These are phyloP conservation scores for Alternaria sp. DNA, from an alignment of 2,329 filamentous ascomycete genomes.

Conservation along the genomic window DNA sequence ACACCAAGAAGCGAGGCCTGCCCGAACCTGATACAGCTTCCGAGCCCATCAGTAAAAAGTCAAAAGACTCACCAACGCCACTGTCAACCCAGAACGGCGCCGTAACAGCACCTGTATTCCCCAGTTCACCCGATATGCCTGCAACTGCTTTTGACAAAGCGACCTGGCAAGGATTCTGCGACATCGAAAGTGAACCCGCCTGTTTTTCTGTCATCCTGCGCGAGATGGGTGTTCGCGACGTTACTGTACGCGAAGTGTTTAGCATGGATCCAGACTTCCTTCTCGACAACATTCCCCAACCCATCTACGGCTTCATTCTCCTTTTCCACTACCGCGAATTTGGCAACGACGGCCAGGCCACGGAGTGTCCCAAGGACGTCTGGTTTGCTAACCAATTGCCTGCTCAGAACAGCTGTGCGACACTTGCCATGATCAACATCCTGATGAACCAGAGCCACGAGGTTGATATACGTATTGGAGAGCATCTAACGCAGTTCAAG, in stretches of 20 bases:
- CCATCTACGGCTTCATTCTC: constrained; percentile 84
- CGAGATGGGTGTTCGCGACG: constrained; percentile 77
- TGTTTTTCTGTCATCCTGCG: constrained; percentile 84
- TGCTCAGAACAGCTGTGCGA: constrained; percentile 80
- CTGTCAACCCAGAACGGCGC: constrained; percentile 2
- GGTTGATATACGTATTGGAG: constrained; percentile 68
- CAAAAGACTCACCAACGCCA: constrained; percentile 17
- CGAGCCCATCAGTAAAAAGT: constrained; percentile 29
- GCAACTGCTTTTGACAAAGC: constrained; percentile 52
- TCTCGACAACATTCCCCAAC: constrained; percentile 37
- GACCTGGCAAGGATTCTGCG: constrained; percentile 76
- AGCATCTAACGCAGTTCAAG: constrained; percentile 77
- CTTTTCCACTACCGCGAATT: constrained; percentile 76
- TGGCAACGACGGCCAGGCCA: constrained; percentile 58
- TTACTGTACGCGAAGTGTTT: constrained; percentile 80
- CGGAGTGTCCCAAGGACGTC: constrained; percentile 69
- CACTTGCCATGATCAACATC: constrained; percentile 92
- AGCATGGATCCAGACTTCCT: constrained; percentile 65
- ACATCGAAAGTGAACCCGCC: constrained; percentile 91
- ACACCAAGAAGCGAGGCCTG: constrained; percentile 28
- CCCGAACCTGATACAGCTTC: constrained; percentile 12
- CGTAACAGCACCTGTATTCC: constrained; percentile 16
- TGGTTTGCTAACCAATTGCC: constrained; percentile 94
- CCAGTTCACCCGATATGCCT: constrained; percentile 40
- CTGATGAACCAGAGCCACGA: constrained; percentile 76